A percentile compares a stretch with the other conserved stretches of the same genome.
Evolutionary conservation across 352 stramenopile species (phyloP).

Genomic region (Pythium myriotylum): DNA sequence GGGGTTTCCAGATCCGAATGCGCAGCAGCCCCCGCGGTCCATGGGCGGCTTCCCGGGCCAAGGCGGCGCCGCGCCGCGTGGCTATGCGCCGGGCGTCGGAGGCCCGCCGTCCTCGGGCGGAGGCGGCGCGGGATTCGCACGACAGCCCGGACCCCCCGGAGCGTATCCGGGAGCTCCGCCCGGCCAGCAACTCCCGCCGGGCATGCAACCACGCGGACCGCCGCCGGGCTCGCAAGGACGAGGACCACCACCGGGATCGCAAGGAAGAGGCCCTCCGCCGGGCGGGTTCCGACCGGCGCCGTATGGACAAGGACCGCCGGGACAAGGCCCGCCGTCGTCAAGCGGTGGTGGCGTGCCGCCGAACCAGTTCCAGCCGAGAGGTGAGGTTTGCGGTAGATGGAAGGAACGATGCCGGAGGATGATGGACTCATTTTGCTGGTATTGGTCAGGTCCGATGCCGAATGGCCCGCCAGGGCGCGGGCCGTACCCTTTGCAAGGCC

Average conservation of each 20-base stretch:
- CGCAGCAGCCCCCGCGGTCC: conserved; percentile 19
- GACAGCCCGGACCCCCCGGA: conserved; percentile 21
- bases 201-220: conserved; percentile 15
- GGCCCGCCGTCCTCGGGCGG: conserved; percentile 22
- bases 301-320: conserved; percentile 19
- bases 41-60: conserved; percentile 14
- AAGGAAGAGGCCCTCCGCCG: conserved; percentile 17
- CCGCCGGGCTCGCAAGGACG: conserved; percentile 28
- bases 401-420: too few species aligned
- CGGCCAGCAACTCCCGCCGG: conserved; percentile 7
- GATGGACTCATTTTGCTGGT: too few species aligned
- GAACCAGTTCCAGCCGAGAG: conserved; percentile 45
- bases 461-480: conserved; percentile 25
- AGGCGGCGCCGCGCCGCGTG: background rate
- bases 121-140: conserved; percentile 15
- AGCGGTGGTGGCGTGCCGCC: conserved; percentile 33
- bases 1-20: conserved; percentile 21
- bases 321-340: conserved; percentile 35
- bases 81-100: conserved; percentile 11
- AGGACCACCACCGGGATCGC: conserved; percentile 23
- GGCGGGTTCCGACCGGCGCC: conserved; percentile 9
- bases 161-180: conserved; percentile 26
- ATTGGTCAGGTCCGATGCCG: conserved; percentile 21
- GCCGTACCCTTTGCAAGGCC: conserved; percentile 26
- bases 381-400: conserved; percentile 15